phyloP scores from a whole-genome alignment of 169 alveolate species.

The Amoebophrya sp. region DNA sequence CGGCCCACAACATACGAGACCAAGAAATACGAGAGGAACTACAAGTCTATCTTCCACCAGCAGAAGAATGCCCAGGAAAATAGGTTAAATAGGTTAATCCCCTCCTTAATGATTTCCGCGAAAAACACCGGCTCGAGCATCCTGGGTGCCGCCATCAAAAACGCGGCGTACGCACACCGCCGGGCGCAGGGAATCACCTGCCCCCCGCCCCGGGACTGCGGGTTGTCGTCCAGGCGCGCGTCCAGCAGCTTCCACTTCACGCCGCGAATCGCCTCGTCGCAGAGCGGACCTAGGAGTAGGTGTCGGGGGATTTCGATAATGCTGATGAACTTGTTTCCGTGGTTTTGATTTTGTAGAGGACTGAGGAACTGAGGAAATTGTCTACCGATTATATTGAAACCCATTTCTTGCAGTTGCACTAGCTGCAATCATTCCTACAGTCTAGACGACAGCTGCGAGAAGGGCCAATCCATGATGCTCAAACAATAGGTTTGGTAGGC shows the following conservation, averaged over 20 bases:
- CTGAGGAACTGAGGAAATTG: too few relatives aligned
- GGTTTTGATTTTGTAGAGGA: too few relatives aligned
- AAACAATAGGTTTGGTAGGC: too few relatives aligned
- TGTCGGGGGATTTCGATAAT: too few relatives aligned
- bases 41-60: too few relatives aligned
- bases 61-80: conserved; percentile 56
- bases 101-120: conserved; percentile 84
- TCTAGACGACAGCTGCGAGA: too few relatives aligned
- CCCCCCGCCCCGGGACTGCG: conserved; percentile 83
- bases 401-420: background rate
- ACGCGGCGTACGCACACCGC: conserved; percentile 87
- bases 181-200: conserved; percentile 94
- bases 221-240: conserved; percentile 66
- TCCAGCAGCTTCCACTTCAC: conserved; percentile 71
- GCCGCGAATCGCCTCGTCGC: conserved; percentile 20
- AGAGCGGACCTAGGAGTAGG: background rate
- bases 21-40: too few relatives aligned
- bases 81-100: too few relatives aligned
- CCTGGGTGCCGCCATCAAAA: conserved; percentile 92
- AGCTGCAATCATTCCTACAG: conserved; percentile 74
- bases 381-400: background rate
- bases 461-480: too few relatives aligned
- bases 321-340: too few relatives aligned
- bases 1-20: too few relatives aligned
- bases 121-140: conserved; percentile 90